Conservation (phyloP, 768 basidiomycete genomes). For the Cystobasidium tubakii region DNA sequence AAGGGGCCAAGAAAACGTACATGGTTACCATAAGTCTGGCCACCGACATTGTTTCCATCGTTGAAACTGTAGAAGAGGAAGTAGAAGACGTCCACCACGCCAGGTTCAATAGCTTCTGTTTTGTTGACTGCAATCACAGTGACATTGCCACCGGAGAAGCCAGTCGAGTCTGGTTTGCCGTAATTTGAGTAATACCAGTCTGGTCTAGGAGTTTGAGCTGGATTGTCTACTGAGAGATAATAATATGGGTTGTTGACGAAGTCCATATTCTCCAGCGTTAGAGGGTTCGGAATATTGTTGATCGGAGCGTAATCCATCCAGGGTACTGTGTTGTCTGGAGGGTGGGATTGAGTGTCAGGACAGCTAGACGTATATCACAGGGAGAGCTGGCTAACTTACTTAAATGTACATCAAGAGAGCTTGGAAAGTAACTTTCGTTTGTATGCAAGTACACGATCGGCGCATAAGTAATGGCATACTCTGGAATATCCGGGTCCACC, state of each 20-base stretch:
- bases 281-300: constrained; percentile 16
- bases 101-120: constrained; percentile 19
- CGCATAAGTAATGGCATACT: constrained; percentile 28
- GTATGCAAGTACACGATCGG: constrained; percentile 22
- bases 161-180: constrained; percentile 24
- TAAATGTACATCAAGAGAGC: constrained; percentile 15
- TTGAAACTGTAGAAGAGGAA: constrained; percentile 34
- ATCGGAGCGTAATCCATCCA: constrained; percentile 24
- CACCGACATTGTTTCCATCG: constrained; percentile 32
- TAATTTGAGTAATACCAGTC: constrained; percentile 29
- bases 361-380: background rate
- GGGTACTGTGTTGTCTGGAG: constrained; percentile 5
- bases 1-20: background rate
- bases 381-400: background rate
- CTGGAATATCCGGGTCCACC: constrained; percentile 12
- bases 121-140: constrained; percentile 32
- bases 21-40: constrained; percentile 32
- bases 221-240: constrained; percentile 27
- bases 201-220: constrained; percentile 21
- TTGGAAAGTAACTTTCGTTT: constrained; percentile 34
- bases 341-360: background rate
- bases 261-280: constrained; percentile 31
- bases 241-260: constrained; percentile 13
- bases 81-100: constrained; percentile 30
- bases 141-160: constrained; percentile 24